Conservation (phyloP, 805 yeast genomes). For the Saccharomycopsis oosterbeekiorum region DNA sequence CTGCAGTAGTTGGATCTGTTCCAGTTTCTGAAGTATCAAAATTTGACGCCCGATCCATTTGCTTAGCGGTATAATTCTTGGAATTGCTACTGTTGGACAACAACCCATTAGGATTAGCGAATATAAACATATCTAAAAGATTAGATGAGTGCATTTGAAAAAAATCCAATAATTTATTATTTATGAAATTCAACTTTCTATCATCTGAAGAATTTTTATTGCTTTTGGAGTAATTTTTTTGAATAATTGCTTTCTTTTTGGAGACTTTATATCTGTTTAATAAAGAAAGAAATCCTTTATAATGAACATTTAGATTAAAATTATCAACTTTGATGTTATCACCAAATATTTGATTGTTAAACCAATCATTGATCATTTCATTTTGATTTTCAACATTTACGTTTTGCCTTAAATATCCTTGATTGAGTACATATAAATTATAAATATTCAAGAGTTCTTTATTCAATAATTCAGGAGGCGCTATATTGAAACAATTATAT, state of each 20-base stretch:
- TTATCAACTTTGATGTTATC: slow-evolving; percentile 7
- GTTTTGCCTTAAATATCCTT: slow-evolving; percentile 7
- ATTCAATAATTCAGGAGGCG: slow-evolving; percentile 10
- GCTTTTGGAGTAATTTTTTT: slow-evolving; percentile 1
- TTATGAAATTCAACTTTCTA: slow-evolving; percentile 15
- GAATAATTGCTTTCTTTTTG: slow-evolving; percentile 1
- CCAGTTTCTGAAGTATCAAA: background rate
- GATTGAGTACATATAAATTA: slow-evolving; percentile 10
- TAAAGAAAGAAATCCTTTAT: slow-evolving; percentile 14
- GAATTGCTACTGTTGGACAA: background rate
- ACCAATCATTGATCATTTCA: background rate
- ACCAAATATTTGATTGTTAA: slow-evolving; percentile 3
- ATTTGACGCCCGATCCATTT: background rate
- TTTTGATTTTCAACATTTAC: background rate
- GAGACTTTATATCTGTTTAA: slow-evolving; percentile 16
- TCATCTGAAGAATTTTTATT: slow-evolving; percentile 11
- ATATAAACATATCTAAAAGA: slow-evolving; percentile 16
- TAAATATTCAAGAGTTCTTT: slow-evolving; percentile 12
- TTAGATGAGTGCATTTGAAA: slow-evolving; percentile 17
- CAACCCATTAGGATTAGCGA: slow-evolving; percentile 5
- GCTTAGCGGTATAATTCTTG: too few relatives aligned
- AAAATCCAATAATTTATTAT: slow-evolving; percentile 15
- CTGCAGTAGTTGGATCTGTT: background rate
- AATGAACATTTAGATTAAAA: slow-evolving; percentile 8
- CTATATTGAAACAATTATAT: slow-evolving; percentile 8